phyloP scores from a whole-genome alignment of 495 filamentous ascomycete genomes.

The Pyronema domesticum region DNA sequence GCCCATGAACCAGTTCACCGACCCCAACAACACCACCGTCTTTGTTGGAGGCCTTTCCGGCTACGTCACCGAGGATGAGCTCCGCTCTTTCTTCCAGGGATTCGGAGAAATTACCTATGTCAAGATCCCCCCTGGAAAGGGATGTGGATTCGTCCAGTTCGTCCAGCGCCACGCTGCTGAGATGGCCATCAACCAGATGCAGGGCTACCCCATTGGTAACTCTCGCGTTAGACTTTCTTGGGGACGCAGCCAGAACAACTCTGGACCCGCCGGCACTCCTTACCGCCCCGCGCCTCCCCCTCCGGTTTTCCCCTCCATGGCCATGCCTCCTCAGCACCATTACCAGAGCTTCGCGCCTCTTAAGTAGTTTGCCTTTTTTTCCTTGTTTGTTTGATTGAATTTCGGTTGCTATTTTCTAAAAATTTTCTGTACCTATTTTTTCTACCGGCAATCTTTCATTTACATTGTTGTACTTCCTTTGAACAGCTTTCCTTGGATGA shows the following conservation, averaged over 20 bases:
- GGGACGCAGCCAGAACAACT: constrained; percentile 98
- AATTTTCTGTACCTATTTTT: constrained; percentile 28
- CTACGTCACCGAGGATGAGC: constrained; percentile 98
- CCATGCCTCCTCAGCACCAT: constrained; percentile 56
- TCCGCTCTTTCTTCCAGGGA: constrained; percentile 98
- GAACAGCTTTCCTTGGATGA: constrained; percentile 8
- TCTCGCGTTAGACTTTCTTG: constrained; percentile 92
- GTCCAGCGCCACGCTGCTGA: constrained; percentile 97
- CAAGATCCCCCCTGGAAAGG: constrained; percentile 98
- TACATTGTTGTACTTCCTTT: constrained; percentile 6
- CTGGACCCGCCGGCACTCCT: constrained; percentile 86
- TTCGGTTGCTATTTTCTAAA: constrained; percentile 21
- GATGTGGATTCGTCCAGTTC: constrained; percentile 97
- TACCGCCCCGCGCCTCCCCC: constrained; percentile 92
- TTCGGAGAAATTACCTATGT: constrained; percentile 99
- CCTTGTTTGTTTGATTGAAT: constrained; percentile 8
- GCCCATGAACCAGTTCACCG: constrained; percentile 99
- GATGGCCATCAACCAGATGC: constrained; percentile 99
- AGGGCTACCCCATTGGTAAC: constrained; percentile 98
- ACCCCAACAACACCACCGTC: constrained; percentile 99
- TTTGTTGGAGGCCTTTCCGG: constrained; percentile 95
- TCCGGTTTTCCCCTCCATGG: constrained; percentile 72
- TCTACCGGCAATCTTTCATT: neutral
- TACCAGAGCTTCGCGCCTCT: constrained; percentile 56
- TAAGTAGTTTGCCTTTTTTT: constrained; percentile 40